phyloP scores from a whole-genome alignment of 2,329 filamentous ascomycete species.

The Diaporthe vaccinii region DNA sequence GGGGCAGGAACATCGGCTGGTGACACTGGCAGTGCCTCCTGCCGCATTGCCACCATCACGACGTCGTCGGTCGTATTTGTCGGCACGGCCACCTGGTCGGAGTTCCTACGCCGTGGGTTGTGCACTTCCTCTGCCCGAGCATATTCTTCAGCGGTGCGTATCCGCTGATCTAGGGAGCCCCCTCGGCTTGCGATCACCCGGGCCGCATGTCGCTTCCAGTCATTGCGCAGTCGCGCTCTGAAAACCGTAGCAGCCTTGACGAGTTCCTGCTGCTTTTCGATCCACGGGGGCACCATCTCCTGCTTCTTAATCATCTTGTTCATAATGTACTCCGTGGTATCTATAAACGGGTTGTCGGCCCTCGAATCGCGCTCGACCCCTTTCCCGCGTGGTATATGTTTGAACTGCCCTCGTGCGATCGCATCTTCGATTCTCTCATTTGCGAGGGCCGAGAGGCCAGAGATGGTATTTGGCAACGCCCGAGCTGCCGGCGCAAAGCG shows the following conservation, averaged over 20 bases:
- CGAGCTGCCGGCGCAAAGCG: conserved; percentile 82
- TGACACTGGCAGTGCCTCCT: conserved; percentile 47
- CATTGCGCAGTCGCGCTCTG: conserved; percentile 78
- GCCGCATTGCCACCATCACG: conserved; percentile 61
- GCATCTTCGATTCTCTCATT: conserved; percentile 94
- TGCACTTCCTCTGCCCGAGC: conserved; percentile 78
- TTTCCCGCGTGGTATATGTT: conserved; percentile 84
- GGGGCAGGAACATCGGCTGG: conserved; percentile 38
- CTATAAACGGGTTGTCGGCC: conserved; percentile 88
- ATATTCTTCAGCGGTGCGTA: conserved; percentile 78
- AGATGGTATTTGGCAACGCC: conserved; percentile 80
- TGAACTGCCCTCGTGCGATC: conserved; percentile 90
- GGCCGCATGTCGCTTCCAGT: conserved; percentile 89
- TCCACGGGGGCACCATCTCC: conserved; percentile 96
- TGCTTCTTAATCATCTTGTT: conserved; percentile 99
- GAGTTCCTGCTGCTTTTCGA: conserved; percentile 97
- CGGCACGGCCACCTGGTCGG: conserved; percentile 62
- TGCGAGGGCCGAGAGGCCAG: conserved; percentile 84
- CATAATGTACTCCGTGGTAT: conserved; percentile 98
- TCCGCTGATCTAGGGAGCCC: conserved; percentile 80
- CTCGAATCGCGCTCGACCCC: conserved; percentile 85
- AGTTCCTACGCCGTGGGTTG: conserved; percentile 68
- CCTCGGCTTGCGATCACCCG: conserved; percentile 83
- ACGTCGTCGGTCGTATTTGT: conserved; percentile 62
- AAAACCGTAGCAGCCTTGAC: conserved; percentile 78